Base-by-base conservation (phyloP, 208 protist genomes). In the Leishmania martiniquensis region DNA sequence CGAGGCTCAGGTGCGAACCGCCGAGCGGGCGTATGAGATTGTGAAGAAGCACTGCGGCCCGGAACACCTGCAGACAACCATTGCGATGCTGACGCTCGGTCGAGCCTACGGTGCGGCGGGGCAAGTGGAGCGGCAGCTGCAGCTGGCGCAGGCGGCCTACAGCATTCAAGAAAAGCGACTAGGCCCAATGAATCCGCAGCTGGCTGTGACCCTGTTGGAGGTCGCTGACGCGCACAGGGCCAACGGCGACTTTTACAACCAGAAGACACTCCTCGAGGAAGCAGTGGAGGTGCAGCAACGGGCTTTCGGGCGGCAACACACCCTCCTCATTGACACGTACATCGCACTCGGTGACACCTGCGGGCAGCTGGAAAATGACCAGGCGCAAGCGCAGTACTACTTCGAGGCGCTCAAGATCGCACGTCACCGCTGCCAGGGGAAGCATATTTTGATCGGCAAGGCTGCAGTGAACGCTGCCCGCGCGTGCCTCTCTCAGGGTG, bases 261-360 rank as follows among this genome's bases (percentile, higher is more conserved):
- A 89, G 72, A 91, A 90, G 71, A 89, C 90, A 15, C 75, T 91
- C 62, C 81, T 97, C 45, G 92, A 97, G 72, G 83, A 85, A 69
- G 88, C 94, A 52, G 82, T 96, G 57, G 84, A 90, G 52, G 75
- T 96, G 55, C 94, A 97, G 86, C 86, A 89, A 72, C 86, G 91
- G n/a, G 85, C 91, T 39, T 93, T 96, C 87, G 94, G 92, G 42
- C 85, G 80, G 63, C 89, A 95, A 72, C 94, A 95, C 78, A 84
- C 85, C 22, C 76, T 90, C 51, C 87, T 97, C 39, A 80, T 96
- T 57, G 85, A 91, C 55, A 95, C 91, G 4, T 95, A 93, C 73
- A 88, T 87, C 49, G 87, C 87, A 17, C 77, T 96, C 7, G 92
- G 89, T 9, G 88, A 94, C 78, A 90, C 89, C 22, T 95, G 85